Conservation (phyloP, 805 yeast species). For the Wickerhamiella musiphila region DNA sequence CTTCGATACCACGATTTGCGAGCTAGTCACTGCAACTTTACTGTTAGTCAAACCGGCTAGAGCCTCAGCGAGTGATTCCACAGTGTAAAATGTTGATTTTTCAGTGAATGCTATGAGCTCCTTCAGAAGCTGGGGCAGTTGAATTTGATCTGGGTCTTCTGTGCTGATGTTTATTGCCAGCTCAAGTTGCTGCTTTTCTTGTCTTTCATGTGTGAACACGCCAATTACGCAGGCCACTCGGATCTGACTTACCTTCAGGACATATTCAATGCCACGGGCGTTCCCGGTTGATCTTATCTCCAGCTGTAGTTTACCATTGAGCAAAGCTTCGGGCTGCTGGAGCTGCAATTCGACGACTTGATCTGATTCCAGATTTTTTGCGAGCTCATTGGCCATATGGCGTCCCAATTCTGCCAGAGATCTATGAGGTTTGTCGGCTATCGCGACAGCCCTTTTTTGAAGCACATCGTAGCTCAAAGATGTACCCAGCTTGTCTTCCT, state of each 20-base stretch:
- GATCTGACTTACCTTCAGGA: constrained; percentile 22
- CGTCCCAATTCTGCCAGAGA: constrained; percentile 25
- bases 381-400: too few species aligned
- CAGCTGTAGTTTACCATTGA: constrained; percentile 28
- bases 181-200: constrained; percentile 58
- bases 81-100: constrained; percentile 68
- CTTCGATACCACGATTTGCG: constrained; percentile 52
- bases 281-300: constrained; percentile 17
- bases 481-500: constrained; percentile 59
- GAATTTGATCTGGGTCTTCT: constrained; percentile 15
- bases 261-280: constrained; percentile 22
- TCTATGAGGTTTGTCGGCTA: constrained; percentile 30
- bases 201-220: constrained; percentile 77
- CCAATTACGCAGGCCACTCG: constrained; percentile 69
- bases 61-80: constrained; percentile 72
- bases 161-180: constrained; percentile 35
- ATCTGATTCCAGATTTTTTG: too few species aligned
- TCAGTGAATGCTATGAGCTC: constrained; percentile 47
- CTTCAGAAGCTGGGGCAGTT: constrained; percentile 30
- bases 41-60: constrained; percentile 43
- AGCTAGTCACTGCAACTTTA: constrained; percentile 23
- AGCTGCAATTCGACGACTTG: too few species aligned
- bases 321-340: constrained; percentile 41
- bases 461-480: constrained; percentile 82
- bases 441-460: constrained; percentile 42